Evolutionary conservation across 108 stramenopile genomes (phyloP).

Genomic region (Hondaea fermentalgiana): DNA sequence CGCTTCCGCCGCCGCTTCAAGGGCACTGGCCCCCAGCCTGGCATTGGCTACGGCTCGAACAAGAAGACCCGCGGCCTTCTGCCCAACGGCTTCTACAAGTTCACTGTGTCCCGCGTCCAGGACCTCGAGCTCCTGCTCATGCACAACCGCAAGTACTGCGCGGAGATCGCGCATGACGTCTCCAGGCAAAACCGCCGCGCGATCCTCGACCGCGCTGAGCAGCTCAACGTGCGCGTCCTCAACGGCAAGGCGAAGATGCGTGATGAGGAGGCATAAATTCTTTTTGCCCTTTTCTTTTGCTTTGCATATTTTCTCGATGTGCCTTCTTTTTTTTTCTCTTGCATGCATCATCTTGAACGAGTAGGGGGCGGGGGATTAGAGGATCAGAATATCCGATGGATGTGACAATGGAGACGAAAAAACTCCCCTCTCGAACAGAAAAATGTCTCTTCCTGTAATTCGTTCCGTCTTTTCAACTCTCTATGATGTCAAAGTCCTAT

Average conservation of each 20-base stretch:
- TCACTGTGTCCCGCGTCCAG: slow-evolving; percentile 84
- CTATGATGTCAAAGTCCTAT: too few species aligned
- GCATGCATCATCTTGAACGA: too few species aligned
- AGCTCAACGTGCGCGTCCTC: slow-evolving; percentile 85
- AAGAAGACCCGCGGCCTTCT: slow-evolving; percentile 92
- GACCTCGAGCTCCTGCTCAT: slow-evolving; percentile 99
- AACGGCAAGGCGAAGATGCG: slow-evolving; percentile 79
- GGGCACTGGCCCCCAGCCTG: slow-evolving; percentile 89
- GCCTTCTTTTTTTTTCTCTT: not conserved
- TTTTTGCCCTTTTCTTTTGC: not conserved
- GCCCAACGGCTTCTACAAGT: slow-evolving; percentile 96
- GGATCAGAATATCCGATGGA: too few species aligned
- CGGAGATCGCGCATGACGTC: slow-evolving; percentile 90
- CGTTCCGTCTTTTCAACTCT: too few species aligned
- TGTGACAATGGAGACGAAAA: too few species aligned
- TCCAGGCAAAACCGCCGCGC: slow-evolving; percentile 78
- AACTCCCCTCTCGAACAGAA: too few species aligned
- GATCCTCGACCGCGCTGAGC: slow-evolving; percentile 91
- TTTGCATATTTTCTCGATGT: not conserved
- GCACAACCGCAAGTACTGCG: slow-evolving; percentile 99
- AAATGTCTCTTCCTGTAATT: too few species aligned
- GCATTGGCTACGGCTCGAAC: slow-evolving; percentile 97
- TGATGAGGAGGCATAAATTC: slow-evolving; percentile 73
- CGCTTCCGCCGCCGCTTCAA: slow-evolving; percentile 99
- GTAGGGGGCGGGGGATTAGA: too few species aligned